Evolutionary conservation across 805 yeast species (phyloP).

Genomic region (Priceomyces melissophilus): DNA sequence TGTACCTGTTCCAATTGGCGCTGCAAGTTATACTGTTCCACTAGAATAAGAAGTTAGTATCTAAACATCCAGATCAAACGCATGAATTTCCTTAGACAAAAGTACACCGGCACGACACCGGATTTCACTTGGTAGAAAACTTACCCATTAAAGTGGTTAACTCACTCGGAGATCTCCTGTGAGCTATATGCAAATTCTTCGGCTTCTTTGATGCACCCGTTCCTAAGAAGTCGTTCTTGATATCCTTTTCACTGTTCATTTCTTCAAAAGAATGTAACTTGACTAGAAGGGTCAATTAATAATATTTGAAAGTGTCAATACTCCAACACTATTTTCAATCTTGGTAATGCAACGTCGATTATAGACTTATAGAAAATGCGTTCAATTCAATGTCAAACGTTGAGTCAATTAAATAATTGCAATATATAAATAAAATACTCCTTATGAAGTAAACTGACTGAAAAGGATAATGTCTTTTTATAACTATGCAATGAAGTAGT

Average conservation of each 20-base stretch:
- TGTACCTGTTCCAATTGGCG: conserved; percentile 90
- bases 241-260: neutral
- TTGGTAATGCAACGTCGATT: no score
- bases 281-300: neutral
- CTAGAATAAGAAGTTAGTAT: conserved; percentile 16
- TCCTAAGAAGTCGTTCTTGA: neutral
- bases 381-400: no score
- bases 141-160: conserved; percentile 77
- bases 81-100: no score
- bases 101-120: no score
- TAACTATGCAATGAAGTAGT: no score
- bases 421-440: no score
- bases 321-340: no score
- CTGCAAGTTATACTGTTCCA: conserved; percentile 85
- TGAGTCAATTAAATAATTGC: no score
- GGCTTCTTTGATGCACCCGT: conserved; percentile 21
- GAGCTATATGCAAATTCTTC: conserved; percentile 79
- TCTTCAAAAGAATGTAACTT: neutral
- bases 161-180: conserved; percentile 93
- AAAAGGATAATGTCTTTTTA: no score
- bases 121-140: neutral
- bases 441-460: no score
- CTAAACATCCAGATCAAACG: neutral
- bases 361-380: no score
- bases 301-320: neutral